phyloP scores from a whole-genome alignment of 495 filamentous ascomycete species.

The Letharia columbiana region DNA sequence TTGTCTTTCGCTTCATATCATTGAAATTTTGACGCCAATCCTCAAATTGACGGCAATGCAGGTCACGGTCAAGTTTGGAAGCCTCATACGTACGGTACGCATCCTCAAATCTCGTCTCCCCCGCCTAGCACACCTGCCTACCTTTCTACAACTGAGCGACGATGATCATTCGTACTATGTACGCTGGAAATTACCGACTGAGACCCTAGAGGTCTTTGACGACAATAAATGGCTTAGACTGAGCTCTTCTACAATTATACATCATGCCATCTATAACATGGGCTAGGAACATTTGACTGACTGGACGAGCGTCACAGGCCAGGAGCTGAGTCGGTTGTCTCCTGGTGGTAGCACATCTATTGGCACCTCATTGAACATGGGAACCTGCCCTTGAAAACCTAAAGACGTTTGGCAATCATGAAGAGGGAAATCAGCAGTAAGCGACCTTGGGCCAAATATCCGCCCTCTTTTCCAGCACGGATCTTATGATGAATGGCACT shows the following conservation, averaged over 20 bases:
- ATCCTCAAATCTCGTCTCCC: background rate
- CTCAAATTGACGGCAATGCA: slow-evolving; percentile 4
- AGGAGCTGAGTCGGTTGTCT: background rate
- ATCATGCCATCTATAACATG: background rate
- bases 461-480: slow-evolving; percentile 15
- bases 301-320: background rate
- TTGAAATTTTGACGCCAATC: background rate
- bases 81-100: slow-evolving; percentile 7
- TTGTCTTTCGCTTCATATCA: background rate
- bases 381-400: background rate
- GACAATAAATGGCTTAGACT: slow-evolving; percentile 89
- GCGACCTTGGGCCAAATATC: no score
- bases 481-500: slow-evolving; percentile 96
- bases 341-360: background rate
- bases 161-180: slow-evolving; percentile 81
- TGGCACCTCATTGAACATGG: background rate
- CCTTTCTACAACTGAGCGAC: slow-evolving; percentile 31
- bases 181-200: slow-evolving; percentile 99
- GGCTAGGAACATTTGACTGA: slow-evolving; percentile 3
- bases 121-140: background rate
- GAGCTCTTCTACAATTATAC: slow-evolving; percentile 39
- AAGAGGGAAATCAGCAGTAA: background rate
- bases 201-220: slow-evolving; percentile 64
- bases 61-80: background rate
- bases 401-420: background rate